phyloP scores from a whole-genome alignment of 2,329 filamentous ascomycete genomes.

The Fusarium irregulare region DNA sequence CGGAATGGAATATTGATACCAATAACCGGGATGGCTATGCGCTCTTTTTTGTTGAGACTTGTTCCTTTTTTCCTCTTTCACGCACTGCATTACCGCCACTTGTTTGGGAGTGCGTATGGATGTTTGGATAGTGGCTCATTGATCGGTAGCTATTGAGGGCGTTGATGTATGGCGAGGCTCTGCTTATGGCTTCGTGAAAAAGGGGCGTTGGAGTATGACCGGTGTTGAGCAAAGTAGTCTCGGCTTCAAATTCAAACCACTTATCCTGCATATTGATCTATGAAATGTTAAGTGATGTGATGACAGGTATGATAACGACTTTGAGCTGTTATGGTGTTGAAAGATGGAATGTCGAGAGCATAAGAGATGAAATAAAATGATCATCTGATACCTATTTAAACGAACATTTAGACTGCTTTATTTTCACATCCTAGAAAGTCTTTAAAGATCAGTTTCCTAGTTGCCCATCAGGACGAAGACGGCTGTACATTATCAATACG shows the following conservation, averaged over 20 bases:
- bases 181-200: slow-evolving; percentile 1
- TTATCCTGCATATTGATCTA: not conserved
- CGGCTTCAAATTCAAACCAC: slow-evolving; percentile 24
- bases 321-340: not conserved
- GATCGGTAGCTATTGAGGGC: slow-evolving; percentile 4
- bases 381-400: not conserved
- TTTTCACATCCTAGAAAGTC: too few relatives aligned
- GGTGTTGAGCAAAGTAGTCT: slow-evolving; percentile 19
- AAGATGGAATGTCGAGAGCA: not conserved
- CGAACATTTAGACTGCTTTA: not conserved
- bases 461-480: too few relatives aligned
- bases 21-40: slow-evolving; percentile 38
- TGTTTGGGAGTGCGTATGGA: not conserved
- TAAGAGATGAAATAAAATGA: not conserved
- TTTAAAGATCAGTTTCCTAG: too few relatives aligned
- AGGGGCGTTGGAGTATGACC: slow-evolving; percentile 9
- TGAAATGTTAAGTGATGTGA: not conserved
- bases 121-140: slow-evolving; percentile 17
- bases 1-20: slow-evolving; percentile 43
- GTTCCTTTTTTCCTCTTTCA: slow-evolving; percentile 10
- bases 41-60: slow-evolving; percentile 26
- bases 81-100: not conserved
- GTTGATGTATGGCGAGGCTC: slow-evolving; percentile 21
- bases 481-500: too few relatives aligned
- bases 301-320: not conserved